Evolutionary conservation across 495 filamentous ascomycete species (phyloP).

Genomic region (Tuber brumale): DNA sequence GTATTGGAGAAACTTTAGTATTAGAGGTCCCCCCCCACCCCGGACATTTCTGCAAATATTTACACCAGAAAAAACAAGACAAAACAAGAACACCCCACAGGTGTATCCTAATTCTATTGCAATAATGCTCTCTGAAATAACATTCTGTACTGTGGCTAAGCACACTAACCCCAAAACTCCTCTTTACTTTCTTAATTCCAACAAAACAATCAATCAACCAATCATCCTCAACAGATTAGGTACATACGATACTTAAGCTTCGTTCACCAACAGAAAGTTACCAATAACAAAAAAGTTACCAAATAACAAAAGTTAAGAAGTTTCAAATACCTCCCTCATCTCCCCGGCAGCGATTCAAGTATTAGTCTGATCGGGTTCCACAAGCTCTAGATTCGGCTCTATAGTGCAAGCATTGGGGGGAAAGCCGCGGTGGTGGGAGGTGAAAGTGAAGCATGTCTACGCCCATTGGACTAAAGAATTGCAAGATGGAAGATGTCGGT

Average conservation of each 20-base stretch:
- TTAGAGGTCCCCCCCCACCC: background rate
- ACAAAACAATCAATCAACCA: background rate
- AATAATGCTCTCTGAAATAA: background rate
- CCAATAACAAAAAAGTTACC: background rate
- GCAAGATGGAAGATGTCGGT: background rate
- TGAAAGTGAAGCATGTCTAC: constrained; percentile 4
- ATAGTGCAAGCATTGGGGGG: constrained; percentile 6
- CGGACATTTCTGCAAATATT: background rate
- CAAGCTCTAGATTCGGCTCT: background rate
- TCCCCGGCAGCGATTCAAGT: background rate
- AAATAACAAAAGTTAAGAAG: background rate
- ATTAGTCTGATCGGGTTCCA: background rate
- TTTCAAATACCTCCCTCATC: background rate
- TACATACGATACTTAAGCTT: background rate
- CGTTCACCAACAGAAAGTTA: background rate
- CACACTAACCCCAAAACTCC: background rate
- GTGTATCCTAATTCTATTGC: background rate
- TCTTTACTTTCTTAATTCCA: background rate
- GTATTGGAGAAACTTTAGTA: background rate
- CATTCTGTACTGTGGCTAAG: background rate
- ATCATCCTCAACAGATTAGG: background rate
- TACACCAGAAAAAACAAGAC: background rate
- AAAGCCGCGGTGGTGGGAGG: constrained; percentile 11
- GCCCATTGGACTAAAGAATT: constrained; percentile 8
- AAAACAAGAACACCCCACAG: background rate